These are phyloP conservation scores for Xerocomellus dryophilus DNA, from an alignment of 768 basidiomycete genomes.

Conservation along the genomic window DNA sequence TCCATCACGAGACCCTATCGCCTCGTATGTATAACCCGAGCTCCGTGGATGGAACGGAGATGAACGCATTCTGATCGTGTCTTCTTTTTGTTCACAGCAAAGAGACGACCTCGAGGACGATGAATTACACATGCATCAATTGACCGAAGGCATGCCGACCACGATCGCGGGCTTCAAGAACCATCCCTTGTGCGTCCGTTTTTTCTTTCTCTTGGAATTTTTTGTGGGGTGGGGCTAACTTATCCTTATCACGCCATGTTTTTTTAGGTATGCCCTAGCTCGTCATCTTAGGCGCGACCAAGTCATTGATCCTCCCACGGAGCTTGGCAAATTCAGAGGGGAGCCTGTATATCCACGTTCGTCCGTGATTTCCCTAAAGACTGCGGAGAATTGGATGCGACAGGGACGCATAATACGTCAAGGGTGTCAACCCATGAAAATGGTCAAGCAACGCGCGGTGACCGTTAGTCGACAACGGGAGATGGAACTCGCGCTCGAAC, in stretches of 20 bases:
- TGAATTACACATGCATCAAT: constrained; percentile 71
- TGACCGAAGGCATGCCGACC: constrained; percentile 91
- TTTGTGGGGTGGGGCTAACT: not conserved
- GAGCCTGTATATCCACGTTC: constrained; percentile 88
- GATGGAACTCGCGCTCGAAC: constrained; percentile 54
- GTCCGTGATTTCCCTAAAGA: constrained; percentile 81
- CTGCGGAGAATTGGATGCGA: constrained; percentile 94
- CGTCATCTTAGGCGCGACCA: constrained; percentile 89
- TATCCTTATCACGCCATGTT: constrained; percentile 1
- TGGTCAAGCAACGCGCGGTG: constrained; percentile 78
- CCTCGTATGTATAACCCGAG: constrained; percentile 51
- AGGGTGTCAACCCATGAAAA: constrained; percentile 84
- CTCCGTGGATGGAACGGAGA: constrained; percentile 20
- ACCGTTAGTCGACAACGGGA: constrained; percentile 79
- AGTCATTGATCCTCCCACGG: constrained; percentile 74
- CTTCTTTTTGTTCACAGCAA: constrained; percentile 47
- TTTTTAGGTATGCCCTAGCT: constrained; percentile 69
- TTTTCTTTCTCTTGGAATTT: constrained; percentile 25
- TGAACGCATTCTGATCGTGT: constrained; percentile 11
- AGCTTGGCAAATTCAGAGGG: constrained; percentile 89
- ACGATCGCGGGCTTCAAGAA: constrained; percentile 91
- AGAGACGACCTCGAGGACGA: constrained; percentile 93
- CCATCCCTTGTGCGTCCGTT: constrained; percentile 69
- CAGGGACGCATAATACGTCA: constrained; percentile 69
- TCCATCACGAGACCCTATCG: constrained; percentile 73